Evolutionary conservation across 2,329 filamentous ascomycete species (phyloP), one percentile per base, ranked within the genome.

Genomic region (Microsporum audouinii): DNA sequence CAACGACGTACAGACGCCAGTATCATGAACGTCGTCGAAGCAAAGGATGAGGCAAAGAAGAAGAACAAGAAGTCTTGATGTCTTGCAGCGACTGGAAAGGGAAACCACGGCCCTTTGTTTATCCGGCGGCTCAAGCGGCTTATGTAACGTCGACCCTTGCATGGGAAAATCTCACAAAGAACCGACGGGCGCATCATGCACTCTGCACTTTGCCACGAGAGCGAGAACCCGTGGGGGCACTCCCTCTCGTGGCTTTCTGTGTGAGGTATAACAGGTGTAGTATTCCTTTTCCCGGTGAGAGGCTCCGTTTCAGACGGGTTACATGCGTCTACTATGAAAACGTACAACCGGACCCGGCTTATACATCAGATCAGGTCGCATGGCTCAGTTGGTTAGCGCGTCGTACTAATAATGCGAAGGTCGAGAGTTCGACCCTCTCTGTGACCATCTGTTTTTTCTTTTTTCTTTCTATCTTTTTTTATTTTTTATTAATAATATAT

Each of bases 391-490:
- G 45, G 45, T 51, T 51, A 51, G 45, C 45, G 45, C 45, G 45
- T 51, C 45, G 45, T 51, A 51, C 45, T 51, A 51, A 51, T 59
- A 59, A 61, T 57, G 56, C 55, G 56, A 61, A 61, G 43, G 43
- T 60, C 60, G 60, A 45, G 60, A 60, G 60, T 62, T 62, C 60
- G 60, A 62, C 60, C 61, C 61, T 60, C 61, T 47, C 57, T 60
- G 58, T 47, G 58, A 62, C 58, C 61, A 62, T 47, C 27, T 39
- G 33, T 2, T 49, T 43, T 27, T 49, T 39, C 27, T 60, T 60
- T 36, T 59, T 59, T 33, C 29, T 39, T 56, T 41, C 3, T 17
- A 5, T 17, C 12, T 33, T 36, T 55, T 36, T 55, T 33, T 55
- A 12, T 53, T 33, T 53, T 53, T 29, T 34, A 14, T 36, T 34